Evolutionary conservation across 768 basidiomycete species (phyloP), one percentile per base, ranked within the genome.

Genomic region (Thelephora aurantiotincta): DNA sequence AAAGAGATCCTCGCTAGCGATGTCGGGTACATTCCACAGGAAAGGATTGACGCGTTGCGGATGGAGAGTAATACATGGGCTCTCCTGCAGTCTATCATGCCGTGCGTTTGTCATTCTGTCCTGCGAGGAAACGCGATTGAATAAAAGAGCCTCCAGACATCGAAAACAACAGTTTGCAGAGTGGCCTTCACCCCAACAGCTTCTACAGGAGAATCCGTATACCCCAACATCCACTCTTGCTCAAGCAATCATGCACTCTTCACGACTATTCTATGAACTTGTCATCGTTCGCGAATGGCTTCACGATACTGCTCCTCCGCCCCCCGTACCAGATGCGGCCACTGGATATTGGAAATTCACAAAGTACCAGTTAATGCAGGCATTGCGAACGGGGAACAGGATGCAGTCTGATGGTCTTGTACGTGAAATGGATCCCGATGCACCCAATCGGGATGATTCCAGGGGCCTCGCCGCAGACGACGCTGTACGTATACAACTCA

Each of bases 201-300:
- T 89, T 9, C 69, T 90, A 34, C 57, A 70, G 1, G 65, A 75
- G 52, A 91, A 93, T 57, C 86, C 88, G 0, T 92, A 90, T 63
- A 84, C 82, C 0, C 87, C 90, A 0, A 78, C 83, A 0, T 72
- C 77, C 4, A 78, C 78, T 0, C 72, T 92, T 22, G 83, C 82
- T 0, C 80, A 87, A 57, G 73, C 78, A 2, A 75, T 87, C 45
- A 73, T 92, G 69, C 63, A 73, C 43, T 63, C 75, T 2, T 85
- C 80, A 0, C 77, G 75, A 0, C 68, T 81, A 2, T 76, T 90
- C 33, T 63, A 74, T 0, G 88, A 89, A 51, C 83, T 90, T 47
- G 69, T 86, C 42, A 78, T 84, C 38, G 79, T 90, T 6, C 77
- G 84, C n/a, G 86, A 90, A 60, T 92, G 89, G 89, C 69, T 90